Conservation (phyloP, 2,329 filamentous ascomycete species). For the Stachybotrys elegans region DNA sequence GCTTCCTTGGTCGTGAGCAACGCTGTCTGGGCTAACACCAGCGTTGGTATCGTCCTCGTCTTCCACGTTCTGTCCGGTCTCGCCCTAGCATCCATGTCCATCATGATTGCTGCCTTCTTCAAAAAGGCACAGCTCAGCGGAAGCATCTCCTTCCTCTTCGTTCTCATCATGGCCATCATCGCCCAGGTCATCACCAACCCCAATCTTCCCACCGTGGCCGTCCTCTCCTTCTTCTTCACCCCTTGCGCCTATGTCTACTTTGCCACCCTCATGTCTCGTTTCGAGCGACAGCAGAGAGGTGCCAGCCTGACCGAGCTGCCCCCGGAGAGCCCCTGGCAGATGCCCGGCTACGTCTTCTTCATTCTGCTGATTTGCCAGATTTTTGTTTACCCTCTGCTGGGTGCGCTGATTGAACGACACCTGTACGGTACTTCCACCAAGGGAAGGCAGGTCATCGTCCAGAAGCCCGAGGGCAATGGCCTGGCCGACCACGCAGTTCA, state of each 20-base stretch:
- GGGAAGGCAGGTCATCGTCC: constrained; percentile 47
- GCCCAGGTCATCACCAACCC: constrained; percentile 68
- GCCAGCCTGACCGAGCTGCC: constrained; percentile 58
- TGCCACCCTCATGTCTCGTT: constrained; percentile 69
- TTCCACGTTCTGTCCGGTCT: constrained; percentile 75
- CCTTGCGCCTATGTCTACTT: constrained; percentile 88
- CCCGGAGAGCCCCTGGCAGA: constrained; percentile 59
- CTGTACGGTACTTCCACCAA: constrained; percentile 71
- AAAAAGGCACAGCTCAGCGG: constrained; percentile 86
- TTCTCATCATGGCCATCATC: constrained; percentile 72
- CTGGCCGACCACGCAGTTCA: constrained; percentile 54
- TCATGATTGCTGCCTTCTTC: constrained; percentile 80
- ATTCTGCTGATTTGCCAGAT: constrained; percentile 74
- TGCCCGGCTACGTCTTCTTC: constrained; percentile 74
- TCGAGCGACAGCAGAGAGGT: constrained; percentile 56
- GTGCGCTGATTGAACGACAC: constrained; percentile 65
- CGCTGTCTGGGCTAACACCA: constrained; percentile 63
- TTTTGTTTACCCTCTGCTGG: constrained; percentile 70
- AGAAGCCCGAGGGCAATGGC: constrained; percentile 17
- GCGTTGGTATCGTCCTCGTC: constrained; percentile 60
- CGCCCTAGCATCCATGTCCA: constrained; percentile 71
- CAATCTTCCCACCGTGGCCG: constrained; percentile 57
- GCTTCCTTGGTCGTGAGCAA: constrained; percentile 60
- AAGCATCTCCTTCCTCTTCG: constrained; percentile 68
- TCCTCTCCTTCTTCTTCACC: constrained; percentile 73